These are phyloP conservation scores for Thraustochytrium striatum DNA, from an alignment of 352 stramenopile species.

Conservation along the genomic window DNA sequence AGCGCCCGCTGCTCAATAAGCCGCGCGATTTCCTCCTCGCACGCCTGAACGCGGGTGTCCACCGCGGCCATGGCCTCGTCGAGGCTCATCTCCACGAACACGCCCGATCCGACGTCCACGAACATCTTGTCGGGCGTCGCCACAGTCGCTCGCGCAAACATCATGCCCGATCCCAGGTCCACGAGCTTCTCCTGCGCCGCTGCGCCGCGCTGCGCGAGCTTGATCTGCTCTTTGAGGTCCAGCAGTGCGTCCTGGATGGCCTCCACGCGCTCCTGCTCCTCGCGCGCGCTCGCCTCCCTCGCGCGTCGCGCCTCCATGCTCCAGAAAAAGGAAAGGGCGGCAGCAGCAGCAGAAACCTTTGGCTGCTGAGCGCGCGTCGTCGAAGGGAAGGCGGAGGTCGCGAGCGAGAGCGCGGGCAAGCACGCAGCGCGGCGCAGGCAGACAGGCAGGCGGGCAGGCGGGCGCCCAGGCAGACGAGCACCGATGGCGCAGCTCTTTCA, in stretches of 20 bases:
- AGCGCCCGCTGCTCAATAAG: slow-evolving; percentile 11
- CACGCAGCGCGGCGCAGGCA: neutral
- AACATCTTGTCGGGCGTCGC: slow-evolving; percentile 21
- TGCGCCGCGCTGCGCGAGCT: neutral
- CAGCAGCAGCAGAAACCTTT: no score
- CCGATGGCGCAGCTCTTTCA: slow-evolving; percentile 41
- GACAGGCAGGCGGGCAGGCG: neutral
- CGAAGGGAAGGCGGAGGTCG: neutral
- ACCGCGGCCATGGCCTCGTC: slow-evolving; percentile 50
- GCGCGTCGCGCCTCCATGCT: no score
- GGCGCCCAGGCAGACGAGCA: neutral
- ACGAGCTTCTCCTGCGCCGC: neutral
- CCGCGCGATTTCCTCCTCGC: slow-evolving; percentile 57
- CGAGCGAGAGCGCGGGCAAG: neutral
- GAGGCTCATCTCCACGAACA: slow-evolving; percentile 61
- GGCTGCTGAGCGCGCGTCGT: no score
- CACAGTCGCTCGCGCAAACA: slow-evolving; percentile 6
- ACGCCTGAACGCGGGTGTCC: slow-evolving; percentile 57
- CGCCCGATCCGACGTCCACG: slow-evolving; percentile 63
- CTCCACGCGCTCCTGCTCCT: neutral
- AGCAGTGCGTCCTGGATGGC: slow-evolving; percentile 5
- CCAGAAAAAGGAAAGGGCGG: neutral
- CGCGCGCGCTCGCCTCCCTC: no score
- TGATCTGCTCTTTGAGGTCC: neutral
- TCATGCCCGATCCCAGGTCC: slow-evolving; percentile 26